Conservation (phyloP, 345 rosid genomes). For the Eucalyptus fibrosa region DNA sequence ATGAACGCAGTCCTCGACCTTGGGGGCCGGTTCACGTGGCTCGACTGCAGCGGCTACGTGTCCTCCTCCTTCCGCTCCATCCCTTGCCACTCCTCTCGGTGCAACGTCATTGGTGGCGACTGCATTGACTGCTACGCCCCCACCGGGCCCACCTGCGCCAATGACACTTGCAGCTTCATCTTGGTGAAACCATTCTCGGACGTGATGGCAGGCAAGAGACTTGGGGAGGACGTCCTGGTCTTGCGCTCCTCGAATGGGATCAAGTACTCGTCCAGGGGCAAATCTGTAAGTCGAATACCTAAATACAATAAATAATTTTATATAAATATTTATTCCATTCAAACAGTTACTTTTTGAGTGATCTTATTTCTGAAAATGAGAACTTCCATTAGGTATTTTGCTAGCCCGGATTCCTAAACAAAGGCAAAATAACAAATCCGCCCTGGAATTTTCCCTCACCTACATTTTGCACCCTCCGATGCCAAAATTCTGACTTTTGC, state of each 20-base stretch:
- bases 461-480: no score
- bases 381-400: no score
- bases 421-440: no score
- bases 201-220: not conserved
- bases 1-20: slow-evolving; percentile 12
- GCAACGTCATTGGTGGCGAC: not conserved
- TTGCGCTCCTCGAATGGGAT: slow-evolving; percentile 8
- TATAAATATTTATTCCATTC: no score
- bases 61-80: slow-evolving; percentile 23
- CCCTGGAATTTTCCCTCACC: no score
- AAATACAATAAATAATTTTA: no score
- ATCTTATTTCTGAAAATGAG: no score
- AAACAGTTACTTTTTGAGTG: no score
- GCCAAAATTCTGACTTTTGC: no score
- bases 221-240: slow-evolving; percentile 8
- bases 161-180: slow-evolving; percentile 12
- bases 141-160: slow-evolving; percentile 9
- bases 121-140: no score
- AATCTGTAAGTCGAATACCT: not conserved
- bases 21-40: slow-evolving; percentile 20
- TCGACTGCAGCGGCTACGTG: slow-evolving; percentile 15
- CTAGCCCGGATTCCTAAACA: no score
- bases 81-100: slow-evolving; percentile 10
- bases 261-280: not conserved
- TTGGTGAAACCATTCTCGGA: slow-evolving; percentile 4